Evolutionary conservation across 768 basidiomycete genomes (phyloP), one percentile per base, ranked within the genome.

Genomic region (Cystobasidium tubakii): DNA sequence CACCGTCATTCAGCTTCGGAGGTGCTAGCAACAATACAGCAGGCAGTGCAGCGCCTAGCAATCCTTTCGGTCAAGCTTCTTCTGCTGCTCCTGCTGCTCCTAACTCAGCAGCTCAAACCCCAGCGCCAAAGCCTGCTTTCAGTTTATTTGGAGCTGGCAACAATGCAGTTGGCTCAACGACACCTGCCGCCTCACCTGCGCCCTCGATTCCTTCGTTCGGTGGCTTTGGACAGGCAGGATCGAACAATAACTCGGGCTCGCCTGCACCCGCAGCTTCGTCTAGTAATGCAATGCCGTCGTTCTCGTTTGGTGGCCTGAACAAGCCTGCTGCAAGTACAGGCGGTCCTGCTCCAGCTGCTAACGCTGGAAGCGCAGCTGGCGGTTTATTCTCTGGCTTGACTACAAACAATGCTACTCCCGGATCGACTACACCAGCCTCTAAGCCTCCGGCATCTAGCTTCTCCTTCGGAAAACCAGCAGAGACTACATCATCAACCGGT

Each of bases 381-480:
- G 66, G 66, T 15, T 54, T 67, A 15, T 67, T 50, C 31, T 67
- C 46, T 33, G 66, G 66, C 21, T 42, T 65, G 19, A 27, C 15
- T 27, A 21, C 55, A 21, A 44, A 39, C 75, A 46, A 42, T 31
- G 73, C 46, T 6, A 25, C 60, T 42, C 27, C 71, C 17, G 60
- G 74, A 9, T 74, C 73, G 13, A 74, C 74, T 39, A 75, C 74
- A 44, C 74, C 74, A 33, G 74, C 74, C n/a, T 73, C 73, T 31
- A 75, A 74, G 43, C 74, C 74, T 2, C 39, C 74, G 19, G 73
- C 44, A 90, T 88, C 81, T 81, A 90, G 63, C 91, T 90, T 80
- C 46, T 50, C 62, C 13, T 75, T 75, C 27, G 64, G 62, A 15
- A 39, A 33, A 70, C 25, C 62, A 36, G 23, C 75, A 42, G 74